Conservation (phyloP, 495 filamentous ascomycete species). For the Evansstolkia leycettana region DNA sequence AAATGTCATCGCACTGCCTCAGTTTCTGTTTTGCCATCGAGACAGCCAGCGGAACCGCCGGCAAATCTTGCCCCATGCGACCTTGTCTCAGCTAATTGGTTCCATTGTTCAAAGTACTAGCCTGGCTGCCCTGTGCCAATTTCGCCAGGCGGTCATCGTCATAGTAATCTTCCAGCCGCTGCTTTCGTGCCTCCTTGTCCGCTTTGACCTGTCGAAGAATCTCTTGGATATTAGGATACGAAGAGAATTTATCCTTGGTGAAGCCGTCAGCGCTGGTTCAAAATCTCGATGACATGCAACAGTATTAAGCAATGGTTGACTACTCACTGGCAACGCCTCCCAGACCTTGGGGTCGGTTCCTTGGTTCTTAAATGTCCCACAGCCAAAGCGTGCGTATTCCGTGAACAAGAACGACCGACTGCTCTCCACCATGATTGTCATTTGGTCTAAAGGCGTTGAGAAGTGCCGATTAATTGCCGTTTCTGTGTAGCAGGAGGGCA, state of each 20-base stretch:
- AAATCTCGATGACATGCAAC: too few species aligned
- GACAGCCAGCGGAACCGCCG: too few species aligned
- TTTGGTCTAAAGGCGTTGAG: constrained; percentile 11
- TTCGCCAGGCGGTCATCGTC: constrained; percentile 14
- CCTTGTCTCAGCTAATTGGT: too few species aligned
- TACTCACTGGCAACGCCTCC: constrained; percentile 24
- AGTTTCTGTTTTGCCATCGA: too few species aligned
- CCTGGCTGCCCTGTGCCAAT: constrained; percentile 4
- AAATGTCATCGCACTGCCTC: too few species aligned
- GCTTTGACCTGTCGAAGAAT: constrained; percentile 19
- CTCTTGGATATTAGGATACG: constrained; percentile 23
- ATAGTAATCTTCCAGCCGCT: constrained; percentile 17
- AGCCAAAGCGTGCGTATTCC: constrained; percentile 24
- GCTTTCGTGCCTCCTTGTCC: constrained; percentile 17
- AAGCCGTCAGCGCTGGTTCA: background rate
- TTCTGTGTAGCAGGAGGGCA: too few species aligned
- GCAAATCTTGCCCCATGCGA: too few species aligned
- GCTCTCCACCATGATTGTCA: constrained; percentile 29
- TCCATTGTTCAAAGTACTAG: too few species aligned
- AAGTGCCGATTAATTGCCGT: too few species aligned
- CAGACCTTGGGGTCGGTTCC: constrained; percentile 30
- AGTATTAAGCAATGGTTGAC: too few species aligned
- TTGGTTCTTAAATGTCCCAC: constrained; percentile 21
- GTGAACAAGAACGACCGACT: constrained; percentile 29
- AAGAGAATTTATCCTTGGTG: constrained; percentile 22